Evolutionary conservation across 495 filamentous ascomycete species (phyloP).

Genomic region (Halenospora varia): DNA sequence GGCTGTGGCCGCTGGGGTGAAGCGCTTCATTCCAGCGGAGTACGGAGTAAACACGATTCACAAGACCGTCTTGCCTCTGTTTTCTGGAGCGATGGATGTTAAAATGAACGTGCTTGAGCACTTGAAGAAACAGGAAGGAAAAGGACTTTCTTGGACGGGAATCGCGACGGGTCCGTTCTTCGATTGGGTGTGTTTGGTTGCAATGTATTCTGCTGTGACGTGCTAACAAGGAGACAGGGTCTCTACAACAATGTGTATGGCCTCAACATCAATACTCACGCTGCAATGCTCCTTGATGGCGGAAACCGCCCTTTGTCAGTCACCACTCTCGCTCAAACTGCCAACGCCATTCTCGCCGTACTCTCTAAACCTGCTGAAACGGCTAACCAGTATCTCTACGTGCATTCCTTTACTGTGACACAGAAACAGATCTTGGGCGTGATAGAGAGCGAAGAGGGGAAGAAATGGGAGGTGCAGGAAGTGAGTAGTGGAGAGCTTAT

Average conservation of each 20-base stretch:
- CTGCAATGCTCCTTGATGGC: conserved; percentile 54
- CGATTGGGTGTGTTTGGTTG: conserved; percentile 31
- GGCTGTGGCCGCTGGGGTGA: conserved; percentile 50
- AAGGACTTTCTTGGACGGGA: conserved; percentile 39
- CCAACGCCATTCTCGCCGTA: conserved; percentile 41
- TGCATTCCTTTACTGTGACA: conserved; percentile 21
- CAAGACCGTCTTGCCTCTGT: conserved; percentile 28
- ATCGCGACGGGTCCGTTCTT: conserved; percentile 40
- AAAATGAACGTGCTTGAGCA: conserved; percentile 40
- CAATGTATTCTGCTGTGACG: not conserved
- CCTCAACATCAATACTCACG: too few species aligned
- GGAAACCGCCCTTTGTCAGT: conserved; percentile 44
- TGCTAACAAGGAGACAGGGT: too few species aligned
- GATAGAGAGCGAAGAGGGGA: not conserved
- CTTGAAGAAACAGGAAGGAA: conserved; percentile 34
- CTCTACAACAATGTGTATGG: too few species aligned
- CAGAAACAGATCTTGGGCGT: not conserved
- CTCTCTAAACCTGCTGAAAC: conserved; percentile 49
- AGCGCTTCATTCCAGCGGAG: conserved; percentile 59
- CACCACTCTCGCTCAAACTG: conserved; percentile 43
- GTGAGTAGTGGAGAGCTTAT: conserved; percentile 26
- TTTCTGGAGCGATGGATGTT: conserved; percentile 27
- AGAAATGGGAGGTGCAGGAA: not conserved
- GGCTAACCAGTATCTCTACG: conserved; percentile 45
- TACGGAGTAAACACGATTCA: conserved; percentile 48